A percentile compares a stretch with the other conserved stretches of the same genome.
Evolutionary conservation across 1,284 basidiomycete species (phyloP).

Genomic region (Inonotus obliquus): DNA sequence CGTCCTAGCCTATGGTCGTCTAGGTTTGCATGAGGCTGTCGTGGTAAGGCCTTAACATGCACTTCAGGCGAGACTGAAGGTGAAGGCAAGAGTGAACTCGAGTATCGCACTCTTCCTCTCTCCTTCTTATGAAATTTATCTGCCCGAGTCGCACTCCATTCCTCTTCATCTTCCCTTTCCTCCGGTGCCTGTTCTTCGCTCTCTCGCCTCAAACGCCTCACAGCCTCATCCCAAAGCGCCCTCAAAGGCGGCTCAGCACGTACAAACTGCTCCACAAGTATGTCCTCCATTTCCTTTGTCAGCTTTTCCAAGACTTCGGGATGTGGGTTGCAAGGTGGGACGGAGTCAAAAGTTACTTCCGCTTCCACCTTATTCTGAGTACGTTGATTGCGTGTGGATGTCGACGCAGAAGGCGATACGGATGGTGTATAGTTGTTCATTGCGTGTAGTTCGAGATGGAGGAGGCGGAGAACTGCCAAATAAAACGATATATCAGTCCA

Average conservation of each 20-base stretch:
- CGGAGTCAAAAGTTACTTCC: background rate
- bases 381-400: background rate
- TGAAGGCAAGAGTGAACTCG: background rate
- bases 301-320: background rate
- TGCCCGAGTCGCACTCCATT: background rate
- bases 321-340: background rate
- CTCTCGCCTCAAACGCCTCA: background rate
- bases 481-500: background rate
- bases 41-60: background rate
- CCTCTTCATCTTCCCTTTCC: background rate
- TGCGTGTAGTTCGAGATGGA: conserved; percentile 37
- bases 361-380: too few relatives aligned
- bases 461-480: conserved; percentile 31
- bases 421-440: conserved; percentile 21
- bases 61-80: background rate
- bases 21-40: background rate
- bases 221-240: conserved; percentile 12
- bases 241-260: conserved; percentile 10
- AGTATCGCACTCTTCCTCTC: too few relatives aligned
- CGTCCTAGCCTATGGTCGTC: background rate
- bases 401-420: background rate
- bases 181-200: background rate
- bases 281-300: conserved; percentile 12
- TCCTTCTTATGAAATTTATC: too few relatives aligned
- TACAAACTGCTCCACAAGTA: conserved; percentile 16